Evolutionary conservation across 495 filamentous ascomycete genomes (phyloP).

Genomic region (Friedmanniomyces endolithicus): DNA sequence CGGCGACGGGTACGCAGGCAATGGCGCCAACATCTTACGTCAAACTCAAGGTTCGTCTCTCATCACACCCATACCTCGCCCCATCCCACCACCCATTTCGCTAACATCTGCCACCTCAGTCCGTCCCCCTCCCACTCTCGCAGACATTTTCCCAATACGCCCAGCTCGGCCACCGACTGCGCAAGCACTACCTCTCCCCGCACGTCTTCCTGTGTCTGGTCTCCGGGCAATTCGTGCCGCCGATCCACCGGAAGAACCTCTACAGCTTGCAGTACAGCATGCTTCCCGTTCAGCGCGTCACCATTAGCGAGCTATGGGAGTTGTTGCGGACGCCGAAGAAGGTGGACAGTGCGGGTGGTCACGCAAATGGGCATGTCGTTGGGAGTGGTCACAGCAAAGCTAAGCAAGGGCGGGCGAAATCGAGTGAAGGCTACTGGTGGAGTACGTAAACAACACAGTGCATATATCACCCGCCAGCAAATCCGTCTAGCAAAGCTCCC

Average conservation of each 20-base stretch:
- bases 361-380: slow-evolving; percentile 4
- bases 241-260: slow-evolving; percentile 83
- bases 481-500: too few species aligned
- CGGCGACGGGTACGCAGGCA: background rate
- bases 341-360: too few species aligned
- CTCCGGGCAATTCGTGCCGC: slow-evolving; percentile 73
- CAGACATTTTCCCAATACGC: slow-evolving; percentile 97
- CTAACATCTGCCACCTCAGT: slow-evolving; percentile 37
- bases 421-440: background rate
- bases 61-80: background rate
- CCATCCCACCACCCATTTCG: background rate
- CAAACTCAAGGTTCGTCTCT: slow-evolving; percentile 52
- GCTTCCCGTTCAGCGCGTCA: slow-evolving; percentile 70
- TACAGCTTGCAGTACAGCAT: slow-evolving; percentile 98
- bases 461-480: too few species aligned
- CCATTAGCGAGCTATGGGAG: slow-evolving; percentile 75
- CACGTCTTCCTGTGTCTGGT: slow-evolving; percentile 75
- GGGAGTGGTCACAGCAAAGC: background rate
- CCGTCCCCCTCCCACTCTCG: slow-evolving; percentile 75
- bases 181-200: slow-evolving; percentile 87
- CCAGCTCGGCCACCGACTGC: slow-evolving; percentile 79
- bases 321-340: slow-evolving; percentile 33
- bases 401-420: background rate
- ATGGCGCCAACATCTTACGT: slow-evolving; percentile 50
- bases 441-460: slow-evolving; percentile 1